phyloP scores from a whole-genome alignment of 2,329 filamentous ascomycete species.

The Alternaria sp. region DNA sequence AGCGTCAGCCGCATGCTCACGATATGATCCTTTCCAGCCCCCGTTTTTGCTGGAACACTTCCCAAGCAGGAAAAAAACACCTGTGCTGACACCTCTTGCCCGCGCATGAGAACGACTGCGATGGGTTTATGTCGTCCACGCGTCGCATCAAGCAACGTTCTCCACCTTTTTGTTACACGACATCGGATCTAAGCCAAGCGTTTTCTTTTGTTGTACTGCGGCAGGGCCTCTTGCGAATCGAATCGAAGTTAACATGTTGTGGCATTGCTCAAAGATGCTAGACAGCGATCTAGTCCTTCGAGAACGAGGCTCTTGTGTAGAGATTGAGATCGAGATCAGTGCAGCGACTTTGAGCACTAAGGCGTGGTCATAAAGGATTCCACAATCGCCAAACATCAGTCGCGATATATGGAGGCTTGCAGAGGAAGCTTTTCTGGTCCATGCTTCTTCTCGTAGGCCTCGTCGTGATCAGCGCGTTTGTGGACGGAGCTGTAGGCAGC shows the following conservation, averaged over 20 bases:
- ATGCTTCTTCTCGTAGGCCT: neutral
- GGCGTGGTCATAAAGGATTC: neutral
- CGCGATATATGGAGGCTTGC: conserved; percentile 20
- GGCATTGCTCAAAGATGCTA: neutral
- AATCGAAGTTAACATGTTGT: neutral
- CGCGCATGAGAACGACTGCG: neutral
- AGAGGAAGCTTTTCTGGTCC: neutral
- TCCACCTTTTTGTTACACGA: neutral
- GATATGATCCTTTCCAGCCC: neutral
- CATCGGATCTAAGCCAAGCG: neutral
- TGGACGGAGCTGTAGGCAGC: conserved; percentile 4
- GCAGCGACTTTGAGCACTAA: neutral
- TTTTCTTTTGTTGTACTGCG: neutral
- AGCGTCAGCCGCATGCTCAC: neutral
- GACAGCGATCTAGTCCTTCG: neutral
- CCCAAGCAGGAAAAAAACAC: neutral
- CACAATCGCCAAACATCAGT: neutral
- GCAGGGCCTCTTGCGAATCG: neutral
- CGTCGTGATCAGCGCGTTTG: conserved; percentile 2
- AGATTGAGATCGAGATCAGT: neutral
- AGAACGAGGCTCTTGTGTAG: neutral
- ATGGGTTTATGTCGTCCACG: neutral
- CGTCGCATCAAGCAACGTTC: neutral
- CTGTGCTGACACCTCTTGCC: neutral
- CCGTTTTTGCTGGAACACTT: neutral